Evolutionary conservation across 805 yeast species (phyloP).

Genomic region (Wickerhamomyces queroliae): DNA sequence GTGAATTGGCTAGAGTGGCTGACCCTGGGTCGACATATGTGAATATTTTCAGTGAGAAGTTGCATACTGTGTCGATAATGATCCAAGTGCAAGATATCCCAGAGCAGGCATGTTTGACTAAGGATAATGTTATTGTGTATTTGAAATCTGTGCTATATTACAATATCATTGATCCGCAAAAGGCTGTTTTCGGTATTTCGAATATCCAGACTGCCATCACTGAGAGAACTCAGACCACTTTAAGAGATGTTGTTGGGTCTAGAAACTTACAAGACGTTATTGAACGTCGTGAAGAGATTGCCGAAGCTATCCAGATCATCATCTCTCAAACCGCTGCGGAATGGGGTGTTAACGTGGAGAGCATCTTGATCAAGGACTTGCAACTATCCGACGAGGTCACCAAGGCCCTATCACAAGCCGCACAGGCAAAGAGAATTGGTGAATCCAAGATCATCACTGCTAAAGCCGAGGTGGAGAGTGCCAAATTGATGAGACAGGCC

Average conservation of each 20-base stretch:
- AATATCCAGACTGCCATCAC: constrained; percentile 49
- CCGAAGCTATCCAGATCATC: constrained; percentile 54
- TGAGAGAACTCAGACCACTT: constrained; percentile 68
- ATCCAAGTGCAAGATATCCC: constrained; percentile 59
- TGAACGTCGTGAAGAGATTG: constrained; percentile 70
- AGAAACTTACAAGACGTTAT: no score
- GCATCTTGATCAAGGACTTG: constrained; percentile 63
- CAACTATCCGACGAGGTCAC: constrained; percentile 49
- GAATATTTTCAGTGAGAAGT: constrained; percentile 57
- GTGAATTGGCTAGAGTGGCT: constrained; percentile 55
- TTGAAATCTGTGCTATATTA: constrained; percentile 63
- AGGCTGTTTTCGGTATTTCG: constrained; percentile 53
- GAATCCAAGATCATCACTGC: no score
- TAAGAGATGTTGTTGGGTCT: constrained; percentile 67
- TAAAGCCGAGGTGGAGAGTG: no score
- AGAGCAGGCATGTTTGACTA: constrained; percentile 61
- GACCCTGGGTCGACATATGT: constrained; percentile 69
- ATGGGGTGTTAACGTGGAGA: constrained; percentile 70
- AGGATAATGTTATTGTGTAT: constrained; percentile 59
- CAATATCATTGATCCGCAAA: constrained; percentile 62
- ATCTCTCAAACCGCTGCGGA: constrained; percentile 55
- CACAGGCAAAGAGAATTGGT: no score
- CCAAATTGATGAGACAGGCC: no score
- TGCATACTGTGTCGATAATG: constrained; percentile 46
- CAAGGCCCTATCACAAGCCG: constrained; percentile 64